Evolutionary conservation across 1,139 yeast genomes (phyloP).

Genomic region (Hyphopichia pseudoburtonii): DNA sequence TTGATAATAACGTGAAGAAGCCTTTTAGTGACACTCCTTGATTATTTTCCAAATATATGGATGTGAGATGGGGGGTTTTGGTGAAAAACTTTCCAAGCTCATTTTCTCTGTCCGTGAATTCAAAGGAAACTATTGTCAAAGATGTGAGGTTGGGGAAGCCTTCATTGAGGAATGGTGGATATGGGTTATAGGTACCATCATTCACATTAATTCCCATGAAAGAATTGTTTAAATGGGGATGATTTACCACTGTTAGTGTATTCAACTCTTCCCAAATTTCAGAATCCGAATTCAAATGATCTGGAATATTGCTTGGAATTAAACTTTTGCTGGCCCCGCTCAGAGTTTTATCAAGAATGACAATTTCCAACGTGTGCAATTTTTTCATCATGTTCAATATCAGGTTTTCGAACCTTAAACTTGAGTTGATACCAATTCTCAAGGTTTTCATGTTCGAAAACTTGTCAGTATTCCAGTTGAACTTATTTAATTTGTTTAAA

Average conservation of each 20-base stretch:
- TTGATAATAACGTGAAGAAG: slow-evolving; percentile 31
- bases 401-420: slow-evolving; percentile 20
- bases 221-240: slow-evolving; percentile 20
- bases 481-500: slow-evolving; percentile 23
- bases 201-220: slow-evolving; percentile 11
- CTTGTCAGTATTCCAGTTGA: slow-evolving; percentile 25
- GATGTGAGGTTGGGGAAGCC: slow-evolving; percentile 24
- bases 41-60: slow-evolving; percentile 36
- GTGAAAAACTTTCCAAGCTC: slow-evolving; percentile 31
- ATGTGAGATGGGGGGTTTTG: slow-evolving; percentile 16
- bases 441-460: slow-evolving; percentile 21
- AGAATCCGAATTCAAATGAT: slow-evolving; percentile 6
- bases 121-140: slow-evolving; percentile 30
- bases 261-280: slow-evolving; percentile 14
- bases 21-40: slow-evolving; percentile 24
- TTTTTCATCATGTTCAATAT: slow-evolving; percentile 30
- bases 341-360: slow-evolving; percentile 13
- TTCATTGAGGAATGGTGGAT: slow-evolving; percentile 22
- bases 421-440: slow-evolving; percentile 28
- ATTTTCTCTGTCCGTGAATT: slow-evolving; percentile 28
- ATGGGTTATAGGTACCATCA: slow-evolving; percentile 24
- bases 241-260: slow-evolving; percentile 25
- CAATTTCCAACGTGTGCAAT: slow-evolving; percentile 23
- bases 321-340: slow-evolving; percentile 17
- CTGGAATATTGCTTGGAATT: slow-evolving; percentile 15